Evolutionary conservation across 306 rosid genomes (phyloP), one percentile per base, ranked within the genome.

Genomic region (Medicago lupulina): DNA sequence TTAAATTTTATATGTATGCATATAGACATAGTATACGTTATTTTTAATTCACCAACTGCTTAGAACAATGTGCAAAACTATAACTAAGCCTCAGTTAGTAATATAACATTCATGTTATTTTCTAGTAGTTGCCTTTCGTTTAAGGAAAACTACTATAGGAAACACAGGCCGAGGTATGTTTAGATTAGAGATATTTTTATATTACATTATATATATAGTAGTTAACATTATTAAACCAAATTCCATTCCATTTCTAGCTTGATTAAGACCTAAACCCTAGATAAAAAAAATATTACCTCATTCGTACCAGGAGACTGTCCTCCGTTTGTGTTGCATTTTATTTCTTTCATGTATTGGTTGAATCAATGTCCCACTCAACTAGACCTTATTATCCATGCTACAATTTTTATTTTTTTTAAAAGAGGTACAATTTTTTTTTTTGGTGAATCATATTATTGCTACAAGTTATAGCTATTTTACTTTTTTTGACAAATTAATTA

Each of bases 71-170:
- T 63, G 83, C 73, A 84, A 65, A 68, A 54, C 76, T 19, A 38
- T 39, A 66, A 11, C 14, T 39, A 10, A 39, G 77, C 64, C 65
- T 60, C 39, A n/a, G 25, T 38, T 47, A 28, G 70, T 31, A 40
- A 53, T 16, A 39, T 66, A 78, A 47, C 69, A 43, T 34, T 71
- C 69, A 36, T 77, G 76, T 60, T 66, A 77, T 64, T 81, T 80
- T 74, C 10, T 78, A 69, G 43, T 78, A 69, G 43, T 63, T 78
- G 70, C 85, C 81, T 78, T 78, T 71, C 84, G 79, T 81, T 70
- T 14, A 81, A 85, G 88, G 60, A 81, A 81, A 85, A 28, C 31
- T 28, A 28, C 31, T 28, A 28, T 28, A 28, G 60, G 17, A 78
- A 71, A 50, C 79, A 74, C 80, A 36, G 61, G 76, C 50, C 74